phyloP scores from a whole-genome alignment of 352 stramenopile genomes.

The Globisporangium abappressorium region DNA sequence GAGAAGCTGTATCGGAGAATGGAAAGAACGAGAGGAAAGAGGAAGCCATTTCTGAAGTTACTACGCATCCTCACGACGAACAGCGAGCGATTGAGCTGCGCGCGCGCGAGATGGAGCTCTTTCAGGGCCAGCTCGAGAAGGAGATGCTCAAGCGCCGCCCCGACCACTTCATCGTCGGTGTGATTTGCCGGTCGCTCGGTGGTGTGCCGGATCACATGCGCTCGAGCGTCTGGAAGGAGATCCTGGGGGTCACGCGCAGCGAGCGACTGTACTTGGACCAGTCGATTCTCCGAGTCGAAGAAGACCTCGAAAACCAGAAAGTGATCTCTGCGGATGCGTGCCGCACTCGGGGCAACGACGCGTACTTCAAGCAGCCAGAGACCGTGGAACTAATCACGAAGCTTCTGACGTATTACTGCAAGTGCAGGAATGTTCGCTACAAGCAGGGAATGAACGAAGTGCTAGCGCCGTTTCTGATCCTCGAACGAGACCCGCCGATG shows the following conservation, averaged over 20 bases:
- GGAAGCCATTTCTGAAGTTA: neutral
- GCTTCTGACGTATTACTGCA: slow-evolving; percentile 93
- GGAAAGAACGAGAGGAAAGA: neutral
- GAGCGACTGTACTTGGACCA: slow-evolving; percentile 66
- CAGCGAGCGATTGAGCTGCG: slow-evolving; percentile 4
- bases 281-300: slow-evolving; percentile 67
- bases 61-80: neutral
- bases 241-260: slow-evolving; percentile 64
- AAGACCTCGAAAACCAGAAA: slow-evolving; percentile 88
- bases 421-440: slow-evolving; percentile 86
- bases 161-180: slow-evolving; percentile 69
- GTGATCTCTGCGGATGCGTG: slow-evolving; percentile 88
- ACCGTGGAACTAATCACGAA: slow-evolving; percentile 77
- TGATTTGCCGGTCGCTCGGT: slow-evolving; percentile 68
- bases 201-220: slow-evolving; percentile 54
- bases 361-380: slow-evolving; percentile 66
- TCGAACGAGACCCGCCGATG: slow-evolving; percentile 42
- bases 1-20: neutral
- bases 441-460: slow-evolving; percentile 96
- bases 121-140: slow-evolving; percentile 40
- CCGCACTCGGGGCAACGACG: slow-evolving; percentile 80
- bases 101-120: slow-evolving; percentile 16
- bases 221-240: slow-evolving; percentile 72
- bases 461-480: slow-evolving; percentile 88
- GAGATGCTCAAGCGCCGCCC: slow-evolving; percentile 71